Base-by-base conservation (phyloP, 2,329 filamentous ascomycete species). In the Colletotrichum sp. region DNA sequence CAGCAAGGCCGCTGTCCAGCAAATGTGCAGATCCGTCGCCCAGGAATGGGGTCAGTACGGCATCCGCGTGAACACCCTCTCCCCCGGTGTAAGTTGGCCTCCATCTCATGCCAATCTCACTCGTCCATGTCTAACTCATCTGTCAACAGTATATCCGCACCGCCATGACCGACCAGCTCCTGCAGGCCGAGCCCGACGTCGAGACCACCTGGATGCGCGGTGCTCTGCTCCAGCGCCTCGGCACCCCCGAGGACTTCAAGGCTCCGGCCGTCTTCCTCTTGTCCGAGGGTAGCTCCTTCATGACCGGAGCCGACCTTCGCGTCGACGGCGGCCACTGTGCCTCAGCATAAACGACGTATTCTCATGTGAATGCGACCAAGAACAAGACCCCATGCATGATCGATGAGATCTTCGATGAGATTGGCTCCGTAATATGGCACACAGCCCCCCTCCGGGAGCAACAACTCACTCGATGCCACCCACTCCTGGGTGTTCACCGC, bases 51-150 rank as follows among this genome's bases (percentile, higher is more conserved):
- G 91, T 24, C 84, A 88, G 72, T 86, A 92, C 81, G 90, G 89
- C 30, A 93, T 94, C 71, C 87, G 92, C 10, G 89, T 94, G 76
- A 94, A 94, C 82, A 93, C 91, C 2, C 86, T 94, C 62, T 93
- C 91, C 62, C 92, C 92, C 0, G 92, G 92, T 4, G 85, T 87
- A 83, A 76, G 83, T 80, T 44, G 7, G n/a, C 8, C 9, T 69
- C 5, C 28, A 16, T 28, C 9, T 12, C 60, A 32, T 13, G 15
- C 16, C 18, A 60, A 15, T 24, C 32, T 68, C 65, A 13, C 30
- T 39, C 34, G 57, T 12, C 7, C 55, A 44, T 7, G 26, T n/a
- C 21, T 55, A 21, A n/a, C 49, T 36, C 24, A 34, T 28, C 6
- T 5, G 2, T 16, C 6, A 10, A 15, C 49, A 85, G 82, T 89